Base-by-base conservation (phyloP, 2,329 filamentous ascomycete genomes). In the Talaromyces sp. region DNA sequence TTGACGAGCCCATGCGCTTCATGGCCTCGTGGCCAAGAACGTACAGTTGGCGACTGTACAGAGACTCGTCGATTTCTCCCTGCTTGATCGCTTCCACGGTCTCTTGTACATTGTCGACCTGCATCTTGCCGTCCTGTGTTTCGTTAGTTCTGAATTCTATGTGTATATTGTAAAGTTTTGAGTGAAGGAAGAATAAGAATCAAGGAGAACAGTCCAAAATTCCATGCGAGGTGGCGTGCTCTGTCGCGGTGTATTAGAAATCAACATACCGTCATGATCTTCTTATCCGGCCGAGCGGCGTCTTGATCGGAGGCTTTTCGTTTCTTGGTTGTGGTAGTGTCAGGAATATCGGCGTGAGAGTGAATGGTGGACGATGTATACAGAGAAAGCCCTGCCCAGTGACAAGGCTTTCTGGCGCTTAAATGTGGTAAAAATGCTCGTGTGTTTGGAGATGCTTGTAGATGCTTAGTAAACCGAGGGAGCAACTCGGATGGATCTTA, bases 1-100 rank as follows among this genome's bases (percentile, higher is more conserved):
- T 96, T 63, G 95, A 98, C 68, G 93, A 91, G 74, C 93, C 88
- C 95, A 99, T 99, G 74, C 95, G 93, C 85, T 96, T 98, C 95
- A 99, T 99, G 70, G 95, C 88, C 78, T 90, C 88, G 75, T 90
- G 88, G 64, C 95, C 88, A 64, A 90, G 85, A 64, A 90, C 88
- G 72, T 90, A 80, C 75, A 89, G 84, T 80, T 89, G 87, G 70
- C 87, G 81, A 75, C 86, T 89, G 80, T 89, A 89, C 63, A 89
- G 79, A 47, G 86, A 88, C 77, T 89, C 87, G 71, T 89, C 87
- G 71, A 89, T 89, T 71, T 89, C 87, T 70, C 85, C 86, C 71
- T 85, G 82, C 73, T 87, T 87, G 71, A 87, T 83, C 79, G 85
- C 82, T 77, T 87, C 84, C 67, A 85, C 82, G 59, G 84, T 84